Evolutionary conservation across 2,329 filamentous ascomycete species (phyloP).

Genomic region (Phyllosticta citribraziliensis): DNA sequence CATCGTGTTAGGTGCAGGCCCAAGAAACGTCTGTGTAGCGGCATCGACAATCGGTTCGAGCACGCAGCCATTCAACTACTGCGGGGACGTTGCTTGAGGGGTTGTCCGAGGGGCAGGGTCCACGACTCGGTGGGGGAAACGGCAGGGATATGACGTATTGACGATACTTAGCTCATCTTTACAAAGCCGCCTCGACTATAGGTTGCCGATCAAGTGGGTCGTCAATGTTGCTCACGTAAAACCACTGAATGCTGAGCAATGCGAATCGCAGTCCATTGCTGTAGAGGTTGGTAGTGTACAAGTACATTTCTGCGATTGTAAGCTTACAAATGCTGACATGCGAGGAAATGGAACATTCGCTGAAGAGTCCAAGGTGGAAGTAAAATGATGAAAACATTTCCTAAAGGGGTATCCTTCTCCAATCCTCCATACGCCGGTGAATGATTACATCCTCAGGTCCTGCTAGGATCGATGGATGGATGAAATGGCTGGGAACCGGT

Average conservation of each 20-base stretch:
- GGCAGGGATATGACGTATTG: background rate
- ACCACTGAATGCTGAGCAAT: background rate
- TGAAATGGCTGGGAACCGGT: background rate
- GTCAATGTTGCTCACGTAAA: background rate
- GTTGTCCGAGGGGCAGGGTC: background rate
- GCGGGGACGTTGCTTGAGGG: background rate
- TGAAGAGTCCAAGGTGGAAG: background rate
- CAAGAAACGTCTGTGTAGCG: background rate
- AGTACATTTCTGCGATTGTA: background rate
- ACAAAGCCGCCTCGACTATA: background rate
- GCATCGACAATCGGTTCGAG: background rate
- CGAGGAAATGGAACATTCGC: background rate
- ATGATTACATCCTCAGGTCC: background rate
- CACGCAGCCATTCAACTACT: background rate
- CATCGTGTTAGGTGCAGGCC: background rate
- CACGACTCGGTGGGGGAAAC: background rate
- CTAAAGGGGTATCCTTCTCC: background rate
- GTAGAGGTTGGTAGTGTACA: background rate
- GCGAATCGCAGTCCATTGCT: background rate
- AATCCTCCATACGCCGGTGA: background rate
- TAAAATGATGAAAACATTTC: background rate
- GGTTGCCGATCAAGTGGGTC: background rate
- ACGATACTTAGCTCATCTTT: background rate
- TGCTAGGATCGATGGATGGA: background rate
- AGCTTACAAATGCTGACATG: background rate